Conservation (phyloP, 1,284 basidiomycete species). For the Lignosus rhinocerotis region DNA sequence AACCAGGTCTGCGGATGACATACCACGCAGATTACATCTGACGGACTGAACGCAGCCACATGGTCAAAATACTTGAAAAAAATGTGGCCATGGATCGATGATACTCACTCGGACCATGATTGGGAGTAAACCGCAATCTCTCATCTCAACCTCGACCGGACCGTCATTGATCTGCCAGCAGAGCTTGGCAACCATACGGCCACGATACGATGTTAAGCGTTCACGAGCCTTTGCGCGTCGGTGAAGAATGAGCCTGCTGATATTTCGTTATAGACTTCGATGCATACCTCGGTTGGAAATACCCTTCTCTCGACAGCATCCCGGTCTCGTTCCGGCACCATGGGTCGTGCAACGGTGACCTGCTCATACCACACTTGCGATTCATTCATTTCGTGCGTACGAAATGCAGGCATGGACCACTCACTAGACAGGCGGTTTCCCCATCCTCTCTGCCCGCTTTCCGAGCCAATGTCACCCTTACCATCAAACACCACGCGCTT, state of each 20-base stretch:
- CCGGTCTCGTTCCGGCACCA: conserved; percentile 85
- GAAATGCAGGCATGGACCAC: conserved; percentile 33
- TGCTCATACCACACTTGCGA: conserved; percentile 86
- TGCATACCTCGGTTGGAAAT: conserved; percentile 84
- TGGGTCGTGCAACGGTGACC: conserved; percentile 83
- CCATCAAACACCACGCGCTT: conserved; percentile 93
- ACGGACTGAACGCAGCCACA: conserved; percentile 64
- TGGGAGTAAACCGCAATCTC: conserved; percentile 91
- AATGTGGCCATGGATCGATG: background rate
- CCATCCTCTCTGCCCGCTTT: conserved; percentile 60
- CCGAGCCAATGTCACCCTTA: conserved; percentile 51
- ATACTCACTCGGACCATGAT: conserved; percentile 92
- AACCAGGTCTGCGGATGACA: conserved; percentile 89
- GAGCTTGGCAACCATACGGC: conserved; percentile 88
- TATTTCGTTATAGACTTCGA: background rate
- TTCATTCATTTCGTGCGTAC: conserved; percentile 4
- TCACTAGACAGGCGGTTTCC: conserved; percentile 83
- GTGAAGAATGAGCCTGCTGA: background rate
- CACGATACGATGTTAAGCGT: conserved; percentile 89
- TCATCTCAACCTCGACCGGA: conserved; percentile 74
- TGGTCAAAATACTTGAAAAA: background rate
- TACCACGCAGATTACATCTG: conserved; percentile 86
- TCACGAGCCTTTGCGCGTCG: conserved; percentile 74
- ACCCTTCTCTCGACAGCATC: conserved; percentile 76
- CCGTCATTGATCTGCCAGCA: conserved; percentile 83